Conservation (phyloP, 2,329 filamentous ascomycete genomes). For the Fusarium sp. region DNA sequence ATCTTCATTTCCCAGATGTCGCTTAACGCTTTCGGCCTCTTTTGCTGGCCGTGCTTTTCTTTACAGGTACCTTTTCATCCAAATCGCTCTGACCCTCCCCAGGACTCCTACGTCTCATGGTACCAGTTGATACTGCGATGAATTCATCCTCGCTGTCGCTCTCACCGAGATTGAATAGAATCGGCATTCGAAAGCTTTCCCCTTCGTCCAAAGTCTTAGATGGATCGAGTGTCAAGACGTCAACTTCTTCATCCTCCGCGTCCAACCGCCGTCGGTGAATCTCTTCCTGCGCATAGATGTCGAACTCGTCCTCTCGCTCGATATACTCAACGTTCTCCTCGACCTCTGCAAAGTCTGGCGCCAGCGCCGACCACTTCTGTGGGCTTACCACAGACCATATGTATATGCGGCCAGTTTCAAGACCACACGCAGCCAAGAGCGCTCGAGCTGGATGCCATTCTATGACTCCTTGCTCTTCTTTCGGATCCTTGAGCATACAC, state of each 20-base stretch:
- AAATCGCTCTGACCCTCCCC: conserved; percentile 77
- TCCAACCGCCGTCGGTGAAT: conserved; percentile 92
- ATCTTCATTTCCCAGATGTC: conserved; percentile 10
- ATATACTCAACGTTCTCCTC: conserved; percentile 99
- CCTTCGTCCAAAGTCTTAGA: conserved; percentile 73
- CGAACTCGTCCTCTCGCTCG: conserved; percentile 96
- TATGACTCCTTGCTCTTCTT: conserved; percentile 95
- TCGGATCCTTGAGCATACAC: conserved; percentile 96
- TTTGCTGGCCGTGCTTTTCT: conserved; percentile 57
- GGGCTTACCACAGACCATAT: conserved; percentile 96
- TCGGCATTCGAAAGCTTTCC: conserved; percentile 87
- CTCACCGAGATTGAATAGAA: conserved; percentile 91
- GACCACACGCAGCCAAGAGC: conserved; percentile 89
- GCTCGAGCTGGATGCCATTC: conserved; percentile 96
- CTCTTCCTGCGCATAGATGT: conserved; percentile 95
- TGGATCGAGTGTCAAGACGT: conserved; percentile 84
- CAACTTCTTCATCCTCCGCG: conserved; percentile 92
- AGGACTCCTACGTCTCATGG: conserved; percentile 88
- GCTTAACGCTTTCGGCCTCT: conserved; percentile 57
- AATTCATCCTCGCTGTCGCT: conserved; percentile 97
- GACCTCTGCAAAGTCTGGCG: conserved; percentile 96
- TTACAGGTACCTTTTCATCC: conserved; percentile 58
- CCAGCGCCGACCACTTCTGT: conserved; percentile 96
- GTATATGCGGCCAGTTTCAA: conserved; percentile 94
- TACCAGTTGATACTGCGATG: conserved; percentile 78